Evolutionary conservation across 805 yeast species (phyloP).

Genomic region (Kregervanrija pseudodelftensis): DNA sequence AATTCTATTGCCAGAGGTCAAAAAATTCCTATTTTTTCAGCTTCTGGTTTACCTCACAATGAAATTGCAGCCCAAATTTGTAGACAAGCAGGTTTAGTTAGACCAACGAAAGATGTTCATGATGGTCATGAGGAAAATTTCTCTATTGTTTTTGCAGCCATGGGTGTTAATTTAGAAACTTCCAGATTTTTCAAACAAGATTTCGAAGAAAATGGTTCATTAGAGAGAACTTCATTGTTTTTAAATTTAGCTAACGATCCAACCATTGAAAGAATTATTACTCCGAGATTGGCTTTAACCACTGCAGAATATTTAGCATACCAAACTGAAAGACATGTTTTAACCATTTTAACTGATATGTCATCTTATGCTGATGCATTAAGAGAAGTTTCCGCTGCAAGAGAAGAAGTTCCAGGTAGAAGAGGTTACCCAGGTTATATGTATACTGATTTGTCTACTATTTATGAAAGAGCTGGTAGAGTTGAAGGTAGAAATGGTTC

Average conservation of each 20-base stretch:
- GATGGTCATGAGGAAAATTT: slow-evolving; percentile 99
- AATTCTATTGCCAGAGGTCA: slow-evolving; percentile 99
- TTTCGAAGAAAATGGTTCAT: slow-evolving; percentile 97
- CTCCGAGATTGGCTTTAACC: slow-evolving; percentile 97
- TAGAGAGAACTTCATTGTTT: slow-evolving; percentile 95
- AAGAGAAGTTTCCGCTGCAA: slow-evolving; percentile 99
- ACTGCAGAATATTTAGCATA: slow-evolving; percentile 98
- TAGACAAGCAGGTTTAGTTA: slow-evolving; percentile 98
- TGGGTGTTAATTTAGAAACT: slow-evolving; percentile 99
- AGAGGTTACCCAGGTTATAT: slow-evolving; percentile 99
- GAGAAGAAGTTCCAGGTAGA: slow-evolving; percentile 99
- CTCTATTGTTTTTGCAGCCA: slow-evolving; percentile 98
- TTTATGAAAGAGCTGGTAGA: slow-evolving; percentile 99
- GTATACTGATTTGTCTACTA: slow-evolving; percentile 99
- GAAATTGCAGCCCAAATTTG: slow-evolving; percentile 99
- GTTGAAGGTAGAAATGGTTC: slow-evolving; percentile 99
- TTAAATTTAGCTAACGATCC: slow-evolving; percentile 98
- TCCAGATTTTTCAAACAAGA: slow-evolving; percentile 98
- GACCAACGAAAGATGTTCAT: slow-evolving; percentile 99
- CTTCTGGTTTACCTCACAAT: slow-evolving; percentile 98
- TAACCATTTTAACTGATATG: slow-evolving; percentile 98
- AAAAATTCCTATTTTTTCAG: slow-evolving; percentile 97
- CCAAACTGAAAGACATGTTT: slow-evolving; percentile 98
- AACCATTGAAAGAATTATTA: slow-evolving; percentile 97
- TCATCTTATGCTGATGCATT: slow-evolving; percentile 99